Conservation (phyloP, 2,329 filamentous ascomycete species). For the Zasmidium cellare region DNA sequence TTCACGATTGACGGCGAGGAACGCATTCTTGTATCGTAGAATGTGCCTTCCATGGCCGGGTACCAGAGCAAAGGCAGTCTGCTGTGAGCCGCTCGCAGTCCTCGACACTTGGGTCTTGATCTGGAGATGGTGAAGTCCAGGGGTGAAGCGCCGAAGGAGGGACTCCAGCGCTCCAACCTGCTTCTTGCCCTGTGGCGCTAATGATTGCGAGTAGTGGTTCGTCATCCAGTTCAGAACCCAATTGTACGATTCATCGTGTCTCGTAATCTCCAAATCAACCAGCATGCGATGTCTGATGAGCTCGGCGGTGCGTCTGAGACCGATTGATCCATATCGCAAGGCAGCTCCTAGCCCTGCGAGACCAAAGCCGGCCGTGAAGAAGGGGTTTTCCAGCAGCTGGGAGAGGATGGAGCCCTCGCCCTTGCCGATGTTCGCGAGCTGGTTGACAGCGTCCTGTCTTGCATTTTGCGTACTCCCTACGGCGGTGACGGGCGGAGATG, state of each 20-base stretch:
- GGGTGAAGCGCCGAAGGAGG: slow-evolving; percentile 59
- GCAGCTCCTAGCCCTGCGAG: slow-evolving; percentile 85
- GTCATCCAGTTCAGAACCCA: slow-evolving; percentile 97
- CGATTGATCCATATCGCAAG: slow-evolving; percentile 77
- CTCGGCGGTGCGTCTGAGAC: slow-evolving; percentile 68
- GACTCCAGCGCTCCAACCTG: slow-evolving; percentile 49
- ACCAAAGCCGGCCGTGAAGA: slow-evolving; percentile 70
- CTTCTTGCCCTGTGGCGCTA: slow-evolving; percentile 38
- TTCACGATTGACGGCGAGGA: slow-evolving; percentile 82
- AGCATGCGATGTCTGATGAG: slow-evolving; percentile 82
- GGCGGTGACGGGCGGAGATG: slow-evolving; percentile 20
- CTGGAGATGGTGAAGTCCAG: slow-evolving; percentile 63
- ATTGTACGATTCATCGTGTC: slow-evolving; percentile 87
- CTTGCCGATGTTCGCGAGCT: slow-evolving; percentile 33
- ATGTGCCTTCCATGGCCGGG: slow-evolving; percentile 90
- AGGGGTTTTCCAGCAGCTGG: slow-evolving; percentile 52
- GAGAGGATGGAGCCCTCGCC: slow-evolving; percentile 43
- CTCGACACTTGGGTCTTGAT: slow-evolving; percentile 65
- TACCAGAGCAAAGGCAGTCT: slow-evolving; percentile 82
- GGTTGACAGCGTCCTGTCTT: slow-evolving; percentile 38
- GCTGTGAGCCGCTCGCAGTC: slow-evolving; percentile 65
- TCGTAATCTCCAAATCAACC: slow-evolving; percentile 93
- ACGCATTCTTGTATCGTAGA: slow-evolving; percentile 81
- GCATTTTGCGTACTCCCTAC: background rate
- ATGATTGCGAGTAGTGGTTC: slow-evolving; percentile 46